Evolutionary conservation across 1,139 yeast species (phyloP).

Genomic region (Tardiomyces depauwii): DNA sequence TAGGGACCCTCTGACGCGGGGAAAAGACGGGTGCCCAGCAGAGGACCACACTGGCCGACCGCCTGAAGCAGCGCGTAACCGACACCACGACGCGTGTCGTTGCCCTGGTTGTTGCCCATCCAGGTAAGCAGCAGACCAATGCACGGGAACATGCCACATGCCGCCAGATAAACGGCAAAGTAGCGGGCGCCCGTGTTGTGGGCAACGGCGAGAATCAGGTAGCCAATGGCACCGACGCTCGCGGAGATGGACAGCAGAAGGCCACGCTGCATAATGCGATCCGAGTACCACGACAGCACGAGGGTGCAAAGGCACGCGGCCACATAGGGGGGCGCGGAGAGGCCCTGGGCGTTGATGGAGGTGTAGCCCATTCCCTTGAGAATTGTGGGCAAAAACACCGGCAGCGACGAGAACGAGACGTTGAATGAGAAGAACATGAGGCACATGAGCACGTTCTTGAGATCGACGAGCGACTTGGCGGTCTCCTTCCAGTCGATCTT

Average conservation of each 20-base stretch:
- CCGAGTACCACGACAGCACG: conserved; percentile 33
- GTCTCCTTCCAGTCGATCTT: conserved; percentile 23
- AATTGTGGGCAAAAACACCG: conserved; percentile 53
- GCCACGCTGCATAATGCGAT: conserved; percentile 33
- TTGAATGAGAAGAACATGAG: conserved; percentile 51
- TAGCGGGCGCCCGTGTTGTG: conserved; percentile 17
- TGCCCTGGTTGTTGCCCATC: conserved; percentile 24
- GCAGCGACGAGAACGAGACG: conserved; percentile 62
- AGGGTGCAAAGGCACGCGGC: conserved; percentile 47
- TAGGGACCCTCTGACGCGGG: conserved; percentile 21
- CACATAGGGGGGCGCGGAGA: conserved; percentile 66
- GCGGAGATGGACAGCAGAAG: conserved; percentile 15
- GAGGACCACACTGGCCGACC: conserved; percentile 25
- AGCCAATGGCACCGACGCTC: conserved; percentile 20
- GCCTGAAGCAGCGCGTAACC: conserved; percentile 21
- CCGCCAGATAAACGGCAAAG: conserved; percentile 23
- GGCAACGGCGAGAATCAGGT: conserved; percentile 18
- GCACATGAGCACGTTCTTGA: conserved; percentile 44
- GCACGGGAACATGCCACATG: conserved; percentile 23
- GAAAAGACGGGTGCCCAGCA: conserved; percentile 22
- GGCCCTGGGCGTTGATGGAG: conserved; percentile 51
- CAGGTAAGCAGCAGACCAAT: conserved; percentile 21
- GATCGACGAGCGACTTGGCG: conserved; percentile 25
- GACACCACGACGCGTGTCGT: conserved; percentile 20
- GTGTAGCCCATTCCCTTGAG: conserved; percentile 47